Evolutionary conservation across 2,329 filamentous ascomycete genomes (phyloP), one percentile per base, ranked within the genome.

Genomic region (Bipolaris oryzae): DNA sequence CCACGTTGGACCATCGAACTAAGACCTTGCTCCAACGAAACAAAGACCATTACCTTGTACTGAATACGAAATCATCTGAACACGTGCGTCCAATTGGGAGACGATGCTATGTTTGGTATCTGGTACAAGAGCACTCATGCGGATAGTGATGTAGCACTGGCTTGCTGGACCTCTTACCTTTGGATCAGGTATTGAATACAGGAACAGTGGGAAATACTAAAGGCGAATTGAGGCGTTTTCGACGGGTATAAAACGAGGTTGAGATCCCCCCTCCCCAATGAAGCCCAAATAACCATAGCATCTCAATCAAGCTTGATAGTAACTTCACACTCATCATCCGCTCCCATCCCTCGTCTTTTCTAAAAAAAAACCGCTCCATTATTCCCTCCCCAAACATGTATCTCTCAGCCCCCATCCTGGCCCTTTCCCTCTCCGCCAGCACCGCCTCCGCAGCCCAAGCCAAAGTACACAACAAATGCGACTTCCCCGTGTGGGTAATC

Each of bases 401-500:
- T 28, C 34, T 66, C 49, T 43, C 58, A n/a, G 48, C 51, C 25
- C 34, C 67, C 33, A 16, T 69, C 59, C 31, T 57, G 33, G 31
- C 55, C 43, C 31, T 69, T 38, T 56, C 56, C 35, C 51, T 70
- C 39, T 44, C 54, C 7, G 45, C 57, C 42, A 47, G 51, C 51
- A 57, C 57, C 7, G 38, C 66, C 35, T 47, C 63, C 28, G 59
- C 63, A 25, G 61, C 58, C 34, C 48, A 51, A 7, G 49, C 66
- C 45, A 46, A 50, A 15, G 51, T 74, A 38, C 60, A 60, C 53
- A 74, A 73, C 63, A 61, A 70, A 41, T 73, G 71, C 52, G 23
- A 53, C 53, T 61, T 57, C 50, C 38, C 64, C 43, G 54, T 72
- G 41, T 74, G 56, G 45, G 50, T 69, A 13, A 65, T 66, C 13